Conservation (phyloP, 352 stramenopile genomes). For the Globisporangium uncinulatum region DNA sequence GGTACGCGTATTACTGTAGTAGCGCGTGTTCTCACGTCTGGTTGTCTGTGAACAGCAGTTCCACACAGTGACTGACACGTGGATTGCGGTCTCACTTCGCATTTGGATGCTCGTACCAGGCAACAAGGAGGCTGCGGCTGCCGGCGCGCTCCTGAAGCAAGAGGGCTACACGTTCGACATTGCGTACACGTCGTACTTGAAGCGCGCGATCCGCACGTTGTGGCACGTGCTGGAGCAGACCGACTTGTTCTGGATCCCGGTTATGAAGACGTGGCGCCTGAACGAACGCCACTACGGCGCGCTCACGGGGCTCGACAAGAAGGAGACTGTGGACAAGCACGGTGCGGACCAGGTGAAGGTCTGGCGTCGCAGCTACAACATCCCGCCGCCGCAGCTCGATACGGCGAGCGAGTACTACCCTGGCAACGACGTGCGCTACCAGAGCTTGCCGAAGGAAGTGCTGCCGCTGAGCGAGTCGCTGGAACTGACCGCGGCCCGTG, state of each 20-base stretch:
- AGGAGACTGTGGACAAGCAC: conserved; percentile 98
- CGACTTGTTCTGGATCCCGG: conserved; percentile 97
- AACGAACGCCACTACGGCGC: conserved; percentile 99
- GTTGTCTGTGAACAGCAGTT: background rate
- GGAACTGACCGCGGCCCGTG: conserved; percentile 90
- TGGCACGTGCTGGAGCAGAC: conserved; percentile 96
- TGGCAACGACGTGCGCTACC: conserved; percentile 90
- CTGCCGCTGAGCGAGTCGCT: conserved; percentile 94
- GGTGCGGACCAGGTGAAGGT: conserved; percentile 97
- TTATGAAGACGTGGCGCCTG: conserved; percentile 90
- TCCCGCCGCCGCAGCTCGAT: conserved; percentile 91
- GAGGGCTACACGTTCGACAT: conserved; percentile 93
- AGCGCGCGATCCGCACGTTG: conserved; percentile 97
- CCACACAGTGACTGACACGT: too few relatives aligned
- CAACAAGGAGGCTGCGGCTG: conserved; percentile 89
- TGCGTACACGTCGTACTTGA: conserved; percentile 95
- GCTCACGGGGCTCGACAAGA: conserved; percentile 98
- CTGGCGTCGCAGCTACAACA: conserved; percentile 97
- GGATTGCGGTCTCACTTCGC: background rate
- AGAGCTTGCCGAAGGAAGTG: conserved; percentile 82
- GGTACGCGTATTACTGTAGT: conserved; percentile 8
- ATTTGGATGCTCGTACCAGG: conserved; percentile 14
- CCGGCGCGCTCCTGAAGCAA: conserved; percentile 86
- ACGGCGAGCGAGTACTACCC: conserved; percentile 88
- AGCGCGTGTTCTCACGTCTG: too few relatives aligned